Percentiles rank a stretch among this genome's conserved stretches.
phyloP scores from a whole-genome alignment of 495 filamentous ascomycete genomes.

The Daldinia decipiens region DNA sequence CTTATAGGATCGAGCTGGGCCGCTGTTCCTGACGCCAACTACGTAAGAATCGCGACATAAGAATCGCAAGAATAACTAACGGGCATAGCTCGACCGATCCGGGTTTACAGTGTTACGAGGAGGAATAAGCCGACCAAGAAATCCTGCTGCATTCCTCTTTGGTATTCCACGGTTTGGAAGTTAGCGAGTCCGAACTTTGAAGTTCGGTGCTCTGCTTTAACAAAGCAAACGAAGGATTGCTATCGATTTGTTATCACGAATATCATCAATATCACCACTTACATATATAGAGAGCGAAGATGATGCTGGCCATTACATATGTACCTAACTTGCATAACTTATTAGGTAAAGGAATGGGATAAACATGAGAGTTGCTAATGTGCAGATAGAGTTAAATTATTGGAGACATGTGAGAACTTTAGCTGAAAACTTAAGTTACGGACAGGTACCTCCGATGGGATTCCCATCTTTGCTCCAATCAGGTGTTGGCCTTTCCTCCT shows the following conservation, averaged over 20 bases:
- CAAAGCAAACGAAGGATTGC: not conserved
- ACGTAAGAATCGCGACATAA: slow-evolving; percentile 12
- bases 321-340: too few species aligned
- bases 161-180: slow-evolving; percentile 8
- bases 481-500: not conserved
- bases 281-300: too few species aligned
- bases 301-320: too few species aligned
- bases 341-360: not conserved
- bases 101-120: slow-evolving; percentile 1
- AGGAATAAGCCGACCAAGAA: slow-evolving; percentile 25
- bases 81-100: slow-evolving; percentile 2
- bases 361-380: not conserved
- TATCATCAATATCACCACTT: not conserved
- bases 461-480: slow-evolving; percentile 10
- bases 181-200: slow-evolving; percentile 12
- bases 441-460: slow-evolving; percentile 35
- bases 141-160: slow-evolving; percentile 37
- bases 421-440: not conserved
- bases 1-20: not conserved
- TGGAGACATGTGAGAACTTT: not conserved
- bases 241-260: not conserved
- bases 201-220: not conserved
- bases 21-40: slow-evolving; percentile 14
- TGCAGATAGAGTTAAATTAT: not conserved
- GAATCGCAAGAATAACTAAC: not conserved